These are phyloP conservation scores for Exophiala calicioides DNA, from an alignment of 2,329 filamentous ascomycete species.

Conservation along the genomic window DNA sequence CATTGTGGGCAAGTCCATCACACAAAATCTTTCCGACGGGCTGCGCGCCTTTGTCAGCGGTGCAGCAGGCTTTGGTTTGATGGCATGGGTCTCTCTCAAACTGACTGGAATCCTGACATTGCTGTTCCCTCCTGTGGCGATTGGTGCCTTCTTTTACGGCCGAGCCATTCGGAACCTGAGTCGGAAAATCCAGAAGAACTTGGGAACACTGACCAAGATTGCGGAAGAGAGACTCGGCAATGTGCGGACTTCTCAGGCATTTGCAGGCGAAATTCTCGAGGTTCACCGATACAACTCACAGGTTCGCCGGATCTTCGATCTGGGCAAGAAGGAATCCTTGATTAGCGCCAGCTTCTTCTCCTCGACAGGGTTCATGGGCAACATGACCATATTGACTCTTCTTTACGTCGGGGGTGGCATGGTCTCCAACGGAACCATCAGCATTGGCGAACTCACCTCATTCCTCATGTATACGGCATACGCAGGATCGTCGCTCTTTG, in stretches of 20 bases:
- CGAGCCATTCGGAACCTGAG: slow-evolving; percentile 85
- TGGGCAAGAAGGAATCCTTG: slow-evolving; percentile 83
- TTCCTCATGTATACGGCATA: slow-evolving; percentile 99
- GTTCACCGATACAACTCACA: slow-evolving; percentile 88
- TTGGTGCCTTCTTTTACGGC: slow-evolving; percentile 90
- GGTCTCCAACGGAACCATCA: slow-evolving; percentile 82
- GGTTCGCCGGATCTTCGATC: slow-evolving; percentile 84
- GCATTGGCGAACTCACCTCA: slow-evolving; percentile 86
- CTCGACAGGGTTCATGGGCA: slow-evolving; percentile 84
- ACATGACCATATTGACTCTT: slow-evolving; percentile 91
- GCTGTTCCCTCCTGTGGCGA: slow-evolving; percentile 86
- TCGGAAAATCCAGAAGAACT: slow-evolving; percentile 87
- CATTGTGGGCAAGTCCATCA: slow-evolving; percentile 97
- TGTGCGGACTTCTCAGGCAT: slow-evolving; percentile 93
- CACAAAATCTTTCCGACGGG: slow-evolving; percentile 96
- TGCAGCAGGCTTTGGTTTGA: slow-evolving; percentile 82
- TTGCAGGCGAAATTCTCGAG: slow-evolving; percentile 89
- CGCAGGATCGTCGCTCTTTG: slow-evolving; percentile 82
- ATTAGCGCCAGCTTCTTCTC: slow-evolving; percentile 90
- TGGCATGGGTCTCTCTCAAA: slow-evolving; percentile 93
- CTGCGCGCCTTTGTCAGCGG: slow-evolving; percentile 87
- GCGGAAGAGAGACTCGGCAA: slow-evolving; percentile 97
- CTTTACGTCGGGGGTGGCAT: slow-evolving; percentile 88
- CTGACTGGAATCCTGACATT: slow-evolving; percentile 82
- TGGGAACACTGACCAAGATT: slow-evolving; percentile 92